Conservation (phyloP, 1,284 basidiomycete genomes). For the Lentinula novae-zelandiae region DNA sequence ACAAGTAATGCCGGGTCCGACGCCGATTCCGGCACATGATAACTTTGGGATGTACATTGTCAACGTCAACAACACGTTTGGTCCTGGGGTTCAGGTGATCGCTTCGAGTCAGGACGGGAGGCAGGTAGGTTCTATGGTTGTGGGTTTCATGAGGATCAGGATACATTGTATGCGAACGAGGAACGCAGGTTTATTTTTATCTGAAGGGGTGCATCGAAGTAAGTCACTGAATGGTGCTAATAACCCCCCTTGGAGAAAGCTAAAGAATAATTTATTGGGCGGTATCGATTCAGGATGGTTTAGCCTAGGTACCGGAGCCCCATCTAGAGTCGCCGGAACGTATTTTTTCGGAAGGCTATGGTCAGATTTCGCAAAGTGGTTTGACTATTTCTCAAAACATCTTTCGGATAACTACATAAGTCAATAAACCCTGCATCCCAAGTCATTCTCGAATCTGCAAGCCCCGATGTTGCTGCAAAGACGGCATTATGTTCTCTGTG, state of each 20-base stretch:
- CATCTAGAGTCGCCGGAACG: too few species aligned
- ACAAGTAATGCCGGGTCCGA: slow-evolving; percentile 38
- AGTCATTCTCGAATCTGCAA: too few species aligned
- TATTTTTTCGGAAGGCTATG: too few species aligned
- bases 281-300: slow-evolving; percentile 27
- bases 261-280: slow-evolving; percentile 32
- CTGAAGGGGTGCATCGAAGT: slow-evolving; percentile 45
- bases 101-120: slow-evolving; percentile 51
- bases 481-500: slow-evolving; percentile 45
- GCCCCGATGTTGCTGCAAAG: slow-evolving; percentile 29
- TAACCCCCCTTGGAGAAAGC: not conserved
- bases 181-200: slow-evolving; percentile 47
- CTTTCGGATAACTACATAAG: too few species aligned
- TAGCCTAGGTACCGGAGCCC: too few species aligned
- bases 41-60: slow-evolving; percentile 54
- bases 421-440: too few species aligned
- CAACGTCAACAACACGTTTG: slow-evolving; percentile 51
- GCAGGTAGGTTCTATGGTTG: slow-evolving; percentile 50
- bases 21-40: slow-evolving; percentile 52
- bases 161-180: slow-evolving; percentile 37
- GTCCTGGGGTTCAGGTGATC: slow-evolving; percentile 48
- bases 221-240: not conserved
- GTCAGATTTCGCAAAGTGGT: too few species aligned
- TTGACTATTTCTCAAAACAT: too few species aligned
- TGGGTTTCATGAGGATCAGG: slow-evolving; percentile 50